Percentiles rank a stretch among this genome's conserved stretches.
phyloP scores from a whole-genome alignment of 1,284 basidiomycete genomes.

The Singerocomus rubriflavus region DNA sequence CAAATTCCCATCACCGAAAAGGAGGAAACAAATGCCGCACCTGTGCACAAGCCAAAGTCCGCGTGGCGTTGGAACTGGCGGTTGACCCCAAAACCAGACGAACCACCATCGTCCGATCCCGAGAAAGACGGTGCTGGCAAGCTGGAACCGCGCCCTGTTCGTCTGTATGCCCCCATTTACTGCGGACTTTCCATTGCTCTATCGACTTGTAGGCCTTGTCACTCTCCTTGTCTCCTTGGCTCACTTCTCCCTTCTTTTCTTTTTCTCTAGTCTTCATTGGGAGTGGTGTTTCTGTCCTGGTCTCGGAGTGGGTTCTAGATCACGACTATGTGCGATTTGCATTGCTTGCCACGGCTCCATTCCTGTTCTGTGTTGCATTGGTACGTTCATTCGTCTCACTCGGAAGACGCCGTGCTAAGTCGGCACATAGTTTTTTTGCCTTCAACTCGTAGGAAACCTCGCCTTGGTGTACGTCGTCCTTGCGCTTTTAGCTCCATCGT shows the following conservation, averaged over 20 bases:
- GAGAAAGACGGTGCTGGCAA: conserved; percentile 51
- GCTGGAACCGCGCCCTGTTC: conserved; percentile 51
- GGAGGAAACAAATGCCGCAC: conserved; percentile 18
- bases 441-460: conserved; percentile 60
- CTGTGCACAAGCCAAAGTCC: conserved; percentile 17
- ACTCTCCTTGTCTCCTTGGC: conserved; percentile 18
- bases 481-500: background rate
- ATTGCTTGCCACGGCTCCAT: conserved; percentile 60
- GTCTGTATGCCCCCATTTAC: conserved; percentile 75
- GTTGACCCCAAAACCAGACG: conserved; percentile 24
- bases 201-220: conserved; percentile 54
- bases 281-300: conserved; percentile 53
- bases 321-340: conserved; percentile 59
- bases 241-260: conserved; percentile 10
- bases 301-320: conserved; percentile 71
- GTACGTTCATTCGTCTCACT: conserved; percentile 39
- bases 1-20: conserved; percentile 30
- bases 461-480: conserved; percentile 41
- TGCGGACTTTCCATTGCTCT: conserved; percentile 69
- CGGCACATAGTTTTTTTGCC: conserved; percentile 56
- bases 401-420: conserved; percentile 6
- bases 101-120: conserved; percentile 34
- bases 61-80: conserved; percentile 33
- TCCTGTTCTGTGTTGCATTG: conserved; percentile 70
- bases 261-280: conserved; percentile 59